Evolutionary conservation across 2,329 filamentous ascomycete genomes (phyloP), one percentile per base, ranked within the genome.

Genomic region (Phaeosphaeriaceae sp.): DNA sequence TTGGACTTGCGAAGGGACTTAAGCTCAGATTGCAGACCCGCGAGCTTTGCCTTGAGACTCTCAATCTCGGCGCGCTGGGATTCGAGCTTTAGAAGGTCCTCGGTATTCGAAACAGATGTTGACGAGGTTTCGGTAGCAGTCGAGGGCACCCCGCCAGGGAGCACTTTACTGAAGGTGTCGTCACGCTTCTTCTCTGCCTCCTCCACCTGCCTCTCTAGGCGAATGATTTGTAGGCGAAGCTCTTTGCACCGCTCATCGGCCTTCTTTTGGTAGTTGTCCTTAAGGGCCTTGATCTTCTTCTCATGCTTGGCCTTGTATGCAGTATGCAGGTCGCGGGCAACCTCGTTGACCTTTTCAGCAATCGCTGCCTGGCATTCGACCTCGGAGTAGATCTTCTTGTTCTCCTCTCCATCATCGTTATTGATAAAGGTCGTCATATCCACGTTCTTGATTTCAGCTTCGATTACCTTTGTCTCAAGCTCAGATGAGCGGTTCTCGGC

Each of bases 241-340:
- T 94, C 91, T 53, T 86, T 87, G 56, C 94, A 87, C 72, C 90
- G 91, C 83, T 96, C 96, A 78, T 96, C 92, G 86, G 92, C 95
- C 54, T 94, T 89, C 48, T 86, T 86, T 76, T 97, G 92, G 79
- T 98, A 89, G 71, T 85, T 87, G 69, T 88, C 87, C 75, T 89
- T 98, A 64, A 99, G 84, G 3, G 93, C 94, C 1, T 91, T 87
- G 46, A 98, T 94, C 82, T 99, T 99, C 62, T 89, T 92, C 81
- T 98, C 94, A 76, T 99, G 95, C 81, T 99, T 99, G 74, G 90
- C 89, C 81, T 97, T 98, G 85, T 99, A 99, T 11, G 97, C 85
- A 0, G 89, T 85, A 75, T 99, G 95, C 42, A 99, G 85, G 74
- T 99, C 95, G 27, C 92, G 87, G n/a, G 79, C 80, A 11, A 84